Base-by-base conservation (phyloP, 2,329 filamentous ascomycete genomes). In the Pseudogymnoascus sp. region DNA sequence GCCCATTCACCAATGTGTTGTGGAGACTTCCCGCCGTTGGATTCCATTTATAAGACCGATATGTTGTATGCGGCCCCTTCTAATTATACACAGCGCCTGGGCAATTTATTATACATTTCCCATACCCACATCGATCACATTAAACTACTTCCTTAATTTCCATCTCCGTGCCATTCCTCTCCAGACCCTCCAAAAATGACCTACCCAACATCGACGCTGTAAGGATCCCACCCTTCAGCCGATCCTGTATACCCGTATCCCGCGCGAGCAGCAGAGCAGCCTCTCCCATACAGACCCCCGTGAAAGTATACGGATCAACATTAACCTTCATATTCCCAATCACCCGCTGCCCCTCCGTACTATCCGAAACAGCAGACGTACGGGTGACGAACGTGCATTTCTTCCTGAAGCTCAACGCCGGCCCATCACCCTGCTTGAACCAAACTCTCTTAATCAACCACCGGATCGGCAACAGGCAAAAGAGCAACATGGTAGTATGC, bases 371-470 rank as follows among this genome's bases (percentile, higher is more conserved):
- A n/a, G 21, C 44, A 50, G 23, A 26, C 1, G 44, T 50, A 2
- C 44, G 44, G n/a, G 26, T 21, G 9, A 50, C 44, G 6, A 50
- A 50, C 11, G 21, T n/a, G 21, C 23, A 26, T 26, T 50, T 50
- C 44, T 50, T 7, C 13, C 44, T 6, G 13, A 26, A 50, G 44
- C 21, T 26, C 13, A 50, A 50, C 1, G 13, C 6, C 3, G 80
- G 77, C 1, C 85, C 85, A 60, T 84, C 73, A 10, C 85, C 85
- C 0, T 84, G 84, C 67, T 82, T 76, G 63, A 74, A 77, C 4
- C 83, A 77, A 38, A 77, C 74, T 37, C 70, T 76, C 63, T 74
- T 78, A 3, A 78, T 67, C 4, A 85, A 64, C n/a, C 66, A 74
- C 59, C 85, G 76, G 5, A 76, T 62, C 3, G 72, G 70, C 7